A percentile compares a stretch with the other conserved stretches of the same genome.
These are phyloP conservation scores for Russula earlei DNA, from an alignment of 768 basidiomycete species.

Conservation along the genomic window DNA sequence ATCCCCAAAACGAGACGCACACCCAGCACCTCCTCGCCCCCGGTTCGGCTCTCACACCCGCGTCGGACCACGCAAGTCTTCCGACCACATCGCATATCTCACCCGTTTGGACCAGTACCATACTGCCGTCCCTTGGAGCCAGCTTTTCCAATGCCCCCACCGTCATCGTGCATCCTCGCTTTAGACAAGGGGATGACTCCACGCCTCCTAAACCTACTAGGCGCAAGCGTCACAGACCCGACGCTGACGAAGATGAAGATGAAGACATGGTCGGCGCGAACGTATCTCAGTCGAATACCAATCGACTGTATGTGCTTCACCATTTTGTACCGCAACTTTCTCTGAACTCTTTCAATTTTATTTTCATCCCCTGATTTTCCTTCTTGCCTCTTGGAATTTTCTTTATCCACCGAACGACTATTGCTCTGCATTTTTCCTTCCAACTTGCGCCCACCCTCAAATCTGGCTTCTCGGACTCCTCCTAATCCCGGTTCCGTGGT, in stretches of 20 bases:
- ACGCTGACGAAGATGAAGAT: slow-evolving; percentile 9
- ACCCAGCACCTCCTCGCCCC: background rate
- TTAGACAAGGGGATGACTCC: background rate
- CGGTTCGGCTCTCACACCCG: background rate
- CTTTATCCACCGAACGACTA: background rate
- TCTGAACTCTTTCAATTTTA: background rate
- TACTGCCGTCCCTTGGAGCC: slow-evolving; percentile 1
- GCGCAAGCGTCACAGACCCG: slow-evolving; percentile 5
- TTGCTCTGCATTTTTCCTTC: background rate
- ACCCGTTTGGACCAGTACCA: background rate
- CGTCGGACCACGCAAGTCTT: slow-evolving; percentile 1
- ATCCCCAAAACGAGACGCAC: background rate
- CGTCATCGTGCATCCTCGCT: background rate
- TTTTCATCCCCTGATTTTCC: background rate
- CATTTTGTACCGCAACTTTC: background rate
- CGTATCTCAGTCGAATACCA: background rate
- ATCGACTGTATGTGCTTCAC: slow-evolving; percentile 10
- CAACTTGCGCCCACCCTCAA: background rate
- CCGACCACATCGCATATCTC: background rate
- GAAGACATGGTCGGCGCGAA: background rate
- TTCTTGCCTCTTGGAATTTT: background rate
- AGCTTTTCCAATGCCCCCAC: background rate
- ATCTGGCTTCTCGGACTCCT: slow-evolving; percentile 1
- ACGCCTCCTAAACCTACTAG: background rate
- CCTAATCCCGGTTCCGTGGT: slow-evolving; percentile 2